Base-by-base conservation (phyloP, 2,329 filamentous ascomycete species). In the Lomentospora prolificans region DNA sequence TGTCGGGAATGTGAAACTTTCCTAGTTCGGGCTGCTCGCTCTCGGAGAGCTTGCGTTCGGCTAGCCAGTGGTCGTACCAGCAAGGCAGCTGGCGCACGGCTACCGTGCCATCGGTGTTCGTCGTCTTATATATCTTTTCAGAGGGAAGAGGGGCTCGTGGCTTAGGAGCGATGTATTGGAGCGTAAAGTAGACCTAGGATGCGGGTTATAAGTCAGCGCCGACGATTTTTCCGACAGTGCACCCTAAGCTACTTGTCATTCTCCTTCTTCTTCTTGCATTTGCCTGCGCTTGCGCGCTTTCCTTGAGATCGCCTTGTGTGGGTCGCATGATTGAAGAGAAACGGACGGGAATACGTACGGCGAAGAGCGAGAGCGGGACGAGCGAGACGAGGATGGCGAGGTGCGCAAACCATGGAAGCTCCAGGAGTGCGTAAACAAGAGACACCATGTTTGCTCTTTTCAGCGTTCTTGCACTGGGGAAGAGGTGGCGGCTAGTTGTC, bases 111-210 rank as follows among this genome's bases (percentile, higher is more conserved):
- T 86, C 86, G 41, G 84, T 77, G 36, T 82, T 75, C 41, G 90
- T 85, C 3, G 89, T 95, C 51, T 83, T 79, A 75, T 92, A 99
- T 36, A 79, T 84, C 74, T 94, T 96, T 69, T 99, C 94, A 30
- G 89, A 89, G 3, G 81, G 76, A 31, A 84, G 76, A 2, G 89
- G 80, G 24, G 77, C 73, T 57, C 94, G 87, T 8, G 94, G 94
- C 53, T 84, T 82, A 14, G 91, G 91, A 7, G 91, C 91, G 67
- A 95, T 76, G 58, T 90, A 69, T 66, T 83, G 84, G 51, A 96
- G 80, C 58, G 85, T 71, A 53, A 82, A 51, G 53, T 55, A 55
- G 41, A 33, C 41, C 53, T 55, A 24, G 17, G 5, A 7, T 17
- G 2, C 9, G 10, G 6, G 27, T 55, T 4, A 54, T 33, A 48